phyloP scores from a whole-genome alignment of 257 asterid species.

The Cynanchum wilfordii region DNA sequence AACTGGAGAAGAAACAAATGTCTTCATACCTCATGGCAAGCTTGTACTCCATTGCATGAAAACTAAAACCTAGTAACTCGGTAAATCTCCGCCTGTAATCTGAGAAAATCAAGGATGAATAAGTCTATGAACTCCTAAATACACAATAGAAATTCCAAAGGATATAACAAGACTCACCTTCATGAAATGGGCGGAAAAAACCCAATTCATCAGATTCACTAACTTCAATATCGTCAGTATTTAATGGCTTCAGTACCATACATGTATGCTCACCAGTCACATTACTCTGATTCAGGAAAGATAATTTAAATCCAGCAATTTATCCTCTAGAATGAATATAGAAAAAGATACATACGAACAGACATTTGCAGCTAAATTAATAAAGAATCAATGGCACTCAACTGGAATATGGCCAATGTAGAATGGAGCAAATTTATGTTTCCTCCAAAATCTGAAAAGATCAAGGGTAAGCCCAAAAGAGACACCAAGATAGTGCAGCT shows the following conservation, averaged over 20 bases:
- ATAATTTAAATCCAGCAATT: conserved; percentile 16
- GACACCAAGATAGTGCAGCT: conserved; percentile 86
- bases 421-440: conserved; percentile 84
- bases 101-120: conserved; percentile 23
- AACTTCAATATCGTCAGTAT: conserved; percentile 68
- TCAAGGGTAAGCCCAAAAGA: conserved; percentile 90
- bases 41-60: conserved; percentile 81
- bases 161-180: conserved; percentile 36
- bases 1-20: conserved; percentile 16
- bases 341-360: conserved; percentile 4
- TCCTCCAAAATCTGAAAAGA: conserved; percentile 94
- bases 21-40: conserved; percentile 82
- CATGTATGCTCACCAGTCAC: conserved; percentile 91
- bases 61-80: conserved; percentile 42
- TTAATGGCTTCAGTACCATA: conserved; percentile 80
- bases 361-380: conserved; percentile 5
- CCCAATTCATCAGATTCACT: conserved; percentile 56
- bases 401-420: conserved; percentile 70
- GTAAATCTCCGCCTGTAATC: conserved; percentile 61
- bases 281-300: conserved; percentile 42
- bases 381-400: conserved; percentile 23
- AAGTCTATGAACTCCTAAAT: neutral
- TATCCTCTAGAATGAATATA: conserved; percentile 9
- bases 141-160: neutral
- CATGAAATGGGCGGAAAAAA: conserved; percentile 62